Base-by-base conservation (phyloP, 1,139 yeast genomes). In the Wickerhamomyces sp. region DNA sequence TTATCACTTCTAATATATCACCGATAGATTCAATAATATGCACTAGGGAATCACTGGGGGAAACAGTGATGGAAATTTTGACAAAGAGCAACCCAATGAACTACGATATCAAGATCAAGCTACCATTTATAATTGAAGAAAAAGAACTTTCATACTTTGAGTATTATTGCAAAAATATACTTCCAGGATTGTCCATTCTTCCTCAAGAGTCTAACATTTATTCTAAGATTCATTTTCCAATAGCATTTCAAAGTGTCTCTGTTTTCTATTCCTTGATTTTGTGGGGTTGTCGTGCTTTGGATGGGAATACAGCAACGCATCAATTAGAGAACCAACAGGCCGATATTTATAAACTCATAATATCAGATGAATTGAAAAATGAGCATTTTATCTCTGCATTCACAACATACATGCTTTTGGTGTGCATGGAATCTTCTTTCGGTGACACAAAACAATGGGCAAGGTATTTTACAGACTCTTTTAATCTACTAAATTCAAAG, bases 391-490 rank as follows among this genome's bases (percentile, higher is more conserved):
- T 63, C 9, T 43, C 60, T 2, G 54, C 56, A 12, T 52, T 65
- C 35, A 56, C 61, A 5, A 49, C 60, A 19, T 60, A 61, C 39
- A 60, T 63, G 60, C 44, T 61, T 5, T 41, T 64, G 17, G 64
- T 62, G 22, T 58, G 63, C 31, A 61, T 63, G 59, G 64, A 64
- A 36, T 53, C 63, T 3, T 60, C 68, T 2, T 55, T 58, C 34
- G 68, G 70, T 3, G 67, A 63, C 36, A 60, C 65, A 2, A 41
- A 45, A 13, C 54, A 52, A 24, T 65, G 70, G 70, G 53, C 66
- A 3, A 43, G 49, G 18, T 54, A 58, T 44, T 60, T 64, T 39
- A 60, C 62, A 1, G 44, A 46, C 7, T 60, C 64, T 33, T 64
- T 56, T 37, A 52, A 59, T 28, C 39, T 61, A 48, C 52, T 63